These are phyloP conservation scores for Adansonia gregorii DNA, from an alignment of 441 rosid species.

Conservation along the genomic window DNA sequence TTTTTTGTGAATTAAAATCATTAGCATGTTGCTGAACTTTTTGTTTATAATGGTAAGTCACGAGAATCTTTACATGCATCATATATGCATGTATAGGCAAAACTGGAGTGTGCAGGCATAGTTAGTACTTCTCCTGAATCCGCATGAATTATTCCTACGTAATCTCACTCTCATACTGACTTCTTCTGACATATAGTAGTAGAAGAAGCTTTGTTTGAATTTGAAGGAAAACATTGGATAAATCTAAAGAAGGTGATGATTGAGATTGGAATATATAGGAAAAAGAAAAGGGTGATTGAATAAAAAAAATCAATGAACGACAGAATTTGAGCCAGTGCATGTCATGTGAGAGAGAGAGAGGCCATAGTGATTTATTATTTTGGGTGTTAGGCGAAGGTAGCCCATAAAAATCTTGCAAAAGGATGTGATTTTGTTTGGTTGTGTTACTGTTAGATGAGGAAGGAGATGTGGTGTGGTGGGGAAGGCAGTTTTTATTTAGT, in stretches of 20 bases:
- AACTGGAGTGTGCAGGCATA: background rate
- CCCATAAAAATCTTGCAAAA: background rate
- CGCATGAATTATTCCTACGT: background rate
- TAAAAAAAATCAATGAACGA: constrained; percentile 19
- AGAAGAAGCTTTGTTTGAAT: background rate
- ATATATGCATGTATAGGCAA: background rate
- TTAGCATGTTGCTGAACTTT: background rate
- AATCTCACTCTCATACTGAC: background rate
- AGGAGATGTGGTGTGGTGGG: constrained; percentile 15
- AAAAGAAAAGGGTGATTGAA: background rate
- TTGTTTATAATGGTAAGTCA: background rate
- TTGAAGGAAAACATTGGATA: constrained; percentile 16
- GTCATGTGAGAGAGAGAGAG: constrained; percentile 28
- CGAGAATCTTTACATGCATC: background rate
- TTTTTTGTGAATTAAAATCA: background rate
- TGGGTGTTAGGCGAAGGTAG: background rate
- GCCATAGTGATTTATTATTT: background rate
- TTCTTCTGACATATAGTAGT: background rate
- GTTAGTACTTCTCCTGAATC: constrained; percentile 1
- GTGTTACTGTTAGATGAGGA: background rate
- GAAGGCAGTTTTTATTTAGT: constrained; percentile 10
- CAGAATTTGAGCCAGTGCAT: constrained; percentile 20
- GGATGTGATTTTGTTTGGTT: background rate
- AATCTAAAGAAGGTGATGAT: constrained; percentile 27
- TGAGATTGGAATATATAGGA: constrained; percentile 28